phyloP scores from a whole-genome alignment of 306 rosid species.

The Elaeagnus macrophylla region DNA sequence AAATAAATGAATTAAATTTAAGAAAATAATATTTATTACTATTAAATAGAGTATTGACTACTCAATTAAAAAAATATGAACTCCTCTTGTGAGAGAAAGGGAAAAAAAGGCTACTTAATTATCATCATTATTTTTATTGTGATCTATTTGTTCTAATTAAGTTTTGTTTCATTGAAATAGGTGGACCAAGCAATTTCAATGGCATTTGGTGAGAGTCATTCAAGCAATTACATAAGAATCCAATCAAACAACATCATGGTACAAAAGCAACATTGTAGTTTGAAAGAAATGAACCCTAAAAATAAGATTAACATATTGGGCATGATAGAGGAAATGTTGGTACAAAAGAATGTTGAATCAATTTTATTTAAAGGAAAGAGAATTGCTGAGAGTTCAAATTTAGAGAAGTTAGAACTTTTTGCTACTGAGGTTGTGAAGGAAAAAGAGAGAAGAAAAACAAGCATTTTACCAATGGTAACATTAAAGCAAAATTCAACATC shows the following conservation, averaged over 20 bases:
- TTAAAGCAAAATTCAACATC: constrained; percentile 60
- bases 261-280: constrained; percentile 15
- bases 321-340: constrained; percentile 47
- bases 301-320: constrained; percentile 36
- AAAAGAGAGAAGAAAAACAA: constrained; percentile 61
- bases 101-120: too few species aligned
- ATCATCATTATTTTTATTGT: too few species aligned
- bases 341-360: constrained; percentile 67
- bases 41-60: too few species aligned
- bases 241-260: constrained; percentile 45
- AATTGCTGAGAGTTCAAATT: constrained; percentile 46
- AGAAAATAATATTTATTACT: neutral
- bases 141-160: too few species aligned
- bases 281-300: constrained; percentile 11
- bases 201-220: constrained; percentile 67
- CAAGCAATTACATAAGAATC: constrained; percentile 60
- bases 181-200: constrained; percentile 91
- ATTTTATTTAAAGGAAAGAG: constrained; percentile 64
- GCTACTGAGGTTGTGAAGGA: constrained; percentile 62
- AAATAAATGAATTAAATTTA: too few species aligned
- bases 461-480: constrained; percentile 52
- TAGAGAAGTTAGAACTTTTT: constrained; percentile 60
- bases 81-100: too few species aligned
- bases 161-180: constrained; percentile 25
- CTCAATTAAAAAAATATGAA: too few species aligned